These are phyloP conservation scores for Gymnopilus dilepis DNA, from an alignment of 768 basidiomycete species.

Conservation along the genomic window DNA sequence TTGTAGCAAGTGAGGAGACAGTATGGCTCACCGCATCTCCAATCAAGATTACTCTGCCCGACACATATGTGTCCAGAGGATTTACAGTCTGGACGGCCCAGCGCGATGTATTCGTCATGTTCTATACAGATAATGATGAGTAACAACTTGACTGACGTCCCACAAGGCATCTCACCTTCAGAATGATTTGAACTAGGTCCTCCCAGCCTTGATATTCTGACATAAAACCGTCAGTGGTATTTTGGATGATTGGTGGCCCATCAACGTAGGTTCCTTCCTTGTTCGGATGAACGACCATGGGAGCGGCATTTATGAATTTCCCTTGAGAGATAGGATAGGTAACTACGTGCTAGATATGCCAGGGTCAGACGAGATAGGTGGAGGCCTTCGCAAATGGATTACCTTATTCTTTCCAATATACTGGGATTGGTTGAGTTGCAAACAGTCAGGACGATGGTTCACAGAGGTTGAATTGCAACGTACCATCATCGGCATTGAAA, in stretches of 20 bases:
- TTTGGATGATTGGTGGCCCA: conserved; percentile 42
- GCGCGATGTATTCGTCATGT: conserved; percentile 38
- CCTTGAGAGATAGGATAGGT: conserved; percentile 41
- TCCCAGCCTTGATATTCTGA: conserved; percentile 49
- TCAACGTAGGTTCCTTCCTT: conserved; percentile 34
- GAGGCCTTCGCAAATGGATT: not conserved
- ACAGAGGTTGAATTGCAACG: conserved; percentile 7
- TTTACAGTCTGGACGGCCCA: conserved; percentile 48
- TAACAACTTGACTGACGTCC: not conserved
- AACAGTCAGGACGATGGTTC: not conserved
- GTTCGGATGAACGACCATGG: conserved; percentile 32
- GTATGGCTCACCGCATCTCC: conserved; percentile 47
- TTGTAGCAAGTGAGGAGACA: not conserved
- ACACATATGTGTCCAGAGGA: conserved; percentile 41
- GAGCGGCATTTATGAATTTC: conserved; percentile 35
- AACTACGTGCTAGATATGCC: conserved; percentile 33
- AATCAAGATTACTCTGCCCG: conserved; percentile 44
- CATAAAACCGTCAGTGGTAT: conserved; percentile 43
- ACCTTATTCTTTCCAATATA: conserved; percentile 40
- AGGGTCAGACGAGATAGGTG: not conserved
- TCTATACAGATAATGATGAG: conserved; percentile 23
- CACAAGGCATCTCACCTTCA: conserved; percentile 42
- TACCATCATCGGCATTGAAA: conserved; percentile 34
- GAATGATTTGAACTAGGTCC: conserved; percentile 45
- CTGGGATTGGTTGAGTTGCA: conserved; percentile 16